Percentiles rank a stretch among this genome's conserved stretches.
phyloP scores from a whole-genome alignment of 257 asterid species.

The Gardenia jasminoides region DNA sequence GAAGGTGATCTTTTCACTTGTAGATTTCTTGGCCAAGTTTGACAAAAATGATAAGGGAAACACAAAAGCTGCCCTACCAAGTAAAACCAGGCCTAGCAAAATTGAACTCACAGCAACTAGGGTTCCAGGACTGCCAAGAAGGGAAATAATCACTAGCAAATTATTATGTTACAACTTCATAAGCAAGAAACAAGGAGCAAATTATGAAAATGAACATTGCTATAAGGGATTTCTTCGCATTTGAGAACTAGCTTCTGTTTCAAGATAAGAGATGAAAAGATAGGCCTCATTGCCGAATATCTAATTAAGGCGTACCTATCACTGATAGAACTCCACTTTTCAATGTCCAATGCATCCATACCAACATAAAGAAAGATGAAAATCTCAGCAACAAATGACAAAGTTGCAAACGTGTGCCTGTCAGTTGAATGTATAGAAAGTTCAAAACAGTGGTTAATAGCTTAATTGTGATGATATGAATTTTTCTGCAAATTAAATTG shows the following conservation, averaged over 20 bases:
- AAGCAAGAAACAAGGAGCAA: background rate
- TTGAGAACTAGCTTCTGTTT: background rate
- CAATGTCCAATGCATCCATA: slow-evolving; percentile 51
- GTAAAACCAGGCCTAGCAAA: slow-evolving; percentile 30
- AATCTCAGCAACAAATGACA: slow-evolving; percentile 43
- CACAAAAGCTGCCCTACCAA: slow-evolving; percentile 47
- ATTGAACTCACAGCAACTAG: slow-evolving; percentile 37
- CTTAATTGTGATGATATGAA: background rate
- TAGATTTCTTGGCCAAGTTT: slow-evolving; percentile 37
- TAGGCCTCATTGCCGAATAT: background rate
- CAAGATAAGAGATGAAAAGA: background rate
- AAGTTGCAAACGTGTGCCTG: slow-evolving; percentile 46
- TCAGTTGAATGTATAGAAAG: slow-evolving; percentile 1
- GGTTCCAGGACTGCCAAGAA: slow-evolving; percentile 35
- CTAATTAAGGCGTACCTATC: slow-evolving; percentile 28
- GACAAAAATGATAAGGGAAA: slow-evolving; percentile 39
- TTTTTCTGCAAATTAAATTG: background rate
- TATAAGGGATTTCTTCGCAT: background rate
- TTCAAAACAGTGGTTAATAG: background rate
- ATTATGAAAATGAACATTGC: background rate
- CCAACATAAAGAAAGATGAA: slow-evolving; percentile 50
- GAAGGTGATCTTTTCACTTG: slow-evolving; percentile 25
- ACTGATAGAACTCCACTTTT: slow-evolving; percentile 37
- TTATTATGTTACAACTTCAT: background rate
- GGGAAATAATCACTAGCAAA: background rate